Evolutionary conservation across 495 filamentous ascomycete species (phyloP).

Genomic region (Lineolata rhizophorae): DNA sequence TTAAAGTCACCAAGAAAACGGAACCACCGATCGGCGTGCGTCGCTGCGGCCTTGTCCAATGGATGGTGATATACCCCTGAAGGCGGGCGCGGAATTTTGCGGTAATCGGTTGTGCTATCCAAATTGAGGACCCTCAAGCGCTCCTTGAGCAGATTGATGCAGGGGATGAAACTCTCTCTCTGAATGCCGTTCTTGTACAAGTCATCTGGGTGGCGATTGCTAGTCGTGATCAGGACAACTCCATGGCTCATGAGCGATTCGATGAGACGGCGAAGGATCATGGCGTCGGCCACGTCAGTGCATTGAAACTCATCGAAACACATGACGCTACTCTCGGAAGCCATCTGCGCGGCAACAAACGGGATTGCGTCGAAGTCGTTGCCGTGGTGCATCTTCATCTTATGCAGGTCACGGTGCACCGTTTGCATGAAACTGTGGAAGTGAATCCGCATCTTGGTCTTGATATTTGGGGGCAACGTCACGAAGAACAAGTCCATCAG

Average conservation of each 20-base stretch:
- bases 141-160: slow-evolving; percentile 73
- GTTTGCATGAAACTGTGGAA: slow-evolving; percentile 99
- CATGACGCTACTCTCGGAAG: slow-evolving; percentile 60
- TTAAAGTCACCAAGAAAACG: slow-evolving; percentile 71
- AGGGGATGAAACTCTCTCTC: slow-evolving; percentile 82
- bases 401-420: slow-evolving; percentile 79
- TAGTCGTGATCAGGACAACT: slow-evolving; percentile 88
- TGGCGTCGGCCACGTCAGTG: slow-evolving; percentile 95
- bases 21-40: slow-evolving; percentile 87
- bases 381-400: slow-evolving; percentile 71
- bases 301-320: slow-evolving; percentile 99
- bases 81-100: slow-evolving; percentile 82
- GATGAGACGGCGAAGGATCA: slow-evolving; percentile 79
- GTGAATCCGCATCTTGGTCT: slow-evolving; percentile 80
- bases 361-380: slow-evolving; percentile 81
- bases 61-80: slow-evolving; percentile 85
- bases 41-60: slow-evolving; percentile 50
- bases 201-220: slow-evolving; percentile 89
- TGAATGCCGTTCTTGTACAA: slow-evolving; percentile 97
- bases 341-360: slow-evolving; percentile 83
- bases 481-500: slow-evolving; percentile 98
- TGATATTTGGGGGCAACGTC: slow-evolving; percentile 62
- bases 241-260: slow-evolving; percentile 86
- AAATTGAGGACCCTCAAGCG: slow-evolving; percentile 77
- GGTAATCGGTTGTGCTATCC: slow-evolving; percentile 88